These are phyloP conservation scores for Apiospora koreana DNA, from an alignment of 2,329 filamentous ascomycete species.

Conservation along the genomic window DNA sequence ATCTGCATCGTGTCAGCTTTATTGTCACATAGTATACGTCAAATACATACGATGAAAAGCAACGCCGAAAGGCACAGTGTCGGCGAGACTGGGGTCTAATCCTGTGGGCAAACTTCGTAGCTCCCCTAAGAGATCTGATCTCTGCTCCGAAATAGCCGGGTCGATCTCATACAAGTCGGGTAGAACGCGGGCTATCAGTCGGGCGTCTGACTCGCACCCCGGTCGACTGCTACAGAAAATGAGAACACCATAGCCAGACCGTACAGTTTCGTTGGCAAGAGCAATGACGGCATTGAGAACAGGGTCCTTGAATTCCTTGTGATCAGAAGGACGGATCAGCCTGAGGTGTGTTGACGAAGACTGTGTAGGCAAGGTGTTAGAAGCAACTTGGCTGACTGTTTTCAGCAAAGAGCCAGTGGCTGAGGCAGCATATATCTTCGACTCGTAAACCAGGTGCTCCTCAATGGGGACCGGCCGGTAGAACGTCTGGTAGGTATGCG, in stretches of 20 bases:
- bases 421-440: slow-evolving; percentile 64
- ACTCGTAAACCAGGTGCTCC: slow-evolving; percentile 73
- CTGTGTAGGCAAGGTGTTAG: slow-evolving; percentile 33
- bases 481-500: slow-evolving; percentile 70
- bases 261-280: slow-evolving; percentile 67
- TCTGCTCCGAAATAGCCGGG: slow-evolving; percentile 51
- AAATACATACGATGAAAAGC: slow-evolving; percentile 68
- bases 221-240: slow-evolving; percentile 73
- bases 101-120: slow-evolving; percentile 66
- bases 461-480: slow-evolving; percentile 77
- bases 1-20: slow-evolving; percentile 34
- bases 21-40: background rate
- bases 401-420: slow-evolving; percentile 60
- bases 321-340: slow-evolving; percentile 54
- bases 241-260: slow-evolving; percentile 68
- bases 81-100: slow-evolving; percentile 64
- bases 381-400: slow-evolving; percentile 47
- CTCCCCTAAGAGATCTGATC: slow-evolving; percentile 66
- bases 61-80: slow-evolving; percentile 66
- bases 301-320: slow-evolving; percentile 64
- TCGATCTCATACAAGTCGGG: slow-evolving; percentile 50
- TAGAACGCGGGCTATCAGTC: slow-evolving; percentile 67
- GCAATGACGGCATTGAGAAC: slow-evolving; percentile 71
- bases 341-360: slow-evolving; percentile 36
- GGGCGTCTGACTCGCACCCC: slow-evolving; percentile 68